Evolutionary conservation across 1,284 basidiomycete genomes (phyloP).

Genomic region (Entoloma clypeatum): DNA sequence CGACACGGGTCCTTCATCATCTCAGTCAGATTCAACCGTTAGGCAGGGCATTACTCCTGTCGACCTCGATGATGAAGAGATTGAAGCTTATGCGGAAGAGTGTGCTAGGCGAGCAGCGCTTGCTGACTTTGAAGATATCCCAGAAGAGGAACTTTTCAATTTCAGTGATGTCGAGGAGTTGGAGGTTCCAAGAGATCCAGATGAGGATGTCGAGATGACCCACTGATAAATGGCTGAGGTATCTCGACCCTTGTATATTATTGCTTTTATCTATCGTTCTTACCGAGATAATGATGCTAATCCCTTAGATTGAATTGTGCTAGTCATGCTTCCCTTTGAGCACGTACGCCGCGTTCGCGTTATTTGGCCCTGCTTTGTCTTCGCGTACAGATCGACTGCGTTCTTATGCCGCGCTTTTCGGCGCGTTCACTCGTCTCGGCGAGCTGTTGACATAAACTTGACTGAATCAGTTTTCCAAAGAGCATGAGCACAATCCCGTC

Average conservation of each 20-base stretch:
- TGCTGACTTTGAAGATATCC: slow-evolving; percentile 51
- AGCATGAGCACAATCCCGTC: neutral
- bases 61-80: slow-evolving; percentile 53
- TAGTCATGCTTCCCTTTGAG: too few species aligned
- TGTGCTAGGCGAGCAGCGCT: slow-evolving; percentile 35
- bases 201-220: slow-evolving; percentile 21
- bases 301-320: too few species aligned
- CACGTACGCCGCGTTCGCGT: slow-evolving; percentile 5
- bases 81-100: slow-evolving; percentile 58
- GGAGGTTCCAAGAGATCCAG: neutral
- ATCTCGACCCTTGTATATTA: slow-evolving; percentile 1
- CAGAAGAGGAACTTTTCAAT: slow-evolving; percentile 33
- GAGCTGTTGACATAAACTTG: neutral
- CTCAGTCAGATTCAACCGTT: slow-evolving; percentile 13
- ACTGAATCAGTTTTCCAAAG: too few species aligned
- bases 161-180: slow-evolving; percentile 31
- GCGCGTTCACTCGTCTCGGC: slow-evolving; percentile 5
- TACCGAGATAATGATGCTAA: too few species aligned
- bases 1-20: neutral
- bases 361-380: slow-evolving; percentile 1
- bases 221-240: slow-evolving; percentile 8
- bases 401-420: slow-evolving; percentile 10
- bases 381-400: neutral
- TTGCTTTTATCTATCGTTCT: neutral
- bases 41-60: slow-evolving; percentile 32